Evolutionary conservation across 257 asterid genomes (phyloP), one percentile per base, ranked within the genome.

Genomic region (Solanum neorickii): DNA sequence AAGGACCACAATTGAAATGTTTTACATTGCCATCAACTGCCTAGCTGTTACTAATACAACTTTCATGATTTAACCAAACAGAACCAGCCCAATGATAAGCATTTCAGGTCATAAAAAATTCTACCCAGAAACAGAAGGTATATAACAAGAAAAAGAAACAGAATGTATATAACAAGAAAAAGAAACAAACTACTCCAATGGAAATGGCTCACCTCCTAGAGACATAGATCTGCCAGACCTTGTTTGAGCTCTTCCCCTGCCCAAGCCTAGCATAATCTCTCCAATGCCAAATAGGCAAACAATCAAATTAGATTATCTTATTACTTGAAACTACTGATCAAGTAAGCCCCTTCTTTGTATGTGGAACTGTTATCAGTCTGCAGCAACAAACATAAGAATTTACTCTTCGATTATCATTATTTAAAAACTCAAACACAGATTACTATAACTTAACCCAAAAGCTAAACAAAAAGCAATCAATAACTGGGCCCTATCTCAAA

Each of bases 161-260:
- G 41, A 69, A 49, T 13, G 87, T 18, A 46, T 6, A 84, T 65
- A 29, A 29, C 60, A 68, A 46, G 29, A 18, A 46, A 42, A 27
- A 42, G 15, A 84, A 65, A 56, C 12, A 72, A 37, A 25, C 33
- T 25, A 20, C 46, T 25, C 37, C 33, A 10, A 21, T 9, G 52
- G 66, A 83, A 69, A 75, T 86, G 31, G 23, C 90, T 82, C 78
- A 95, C 98, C 97, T 92, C 96, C 98, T 89, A 89, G 87, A 85
- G 92, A 86, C 87, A 84, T 59, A 86, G 92, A 86, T 83, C 92
- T 88, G 82, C 56, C 83, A 74, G 90, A 56, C 86, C 92, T 88
- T 39, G 88, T 77, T 69, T 90, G 92, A 87, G 89, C 73, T 78
- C 89, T 88, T 72, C 88, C 42, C 90, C 89, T 83, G 89, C 73